Evolutionary conservation across 306 rosid genomes (phyloP).

Genomic region (Vicia sativa): DNA sequence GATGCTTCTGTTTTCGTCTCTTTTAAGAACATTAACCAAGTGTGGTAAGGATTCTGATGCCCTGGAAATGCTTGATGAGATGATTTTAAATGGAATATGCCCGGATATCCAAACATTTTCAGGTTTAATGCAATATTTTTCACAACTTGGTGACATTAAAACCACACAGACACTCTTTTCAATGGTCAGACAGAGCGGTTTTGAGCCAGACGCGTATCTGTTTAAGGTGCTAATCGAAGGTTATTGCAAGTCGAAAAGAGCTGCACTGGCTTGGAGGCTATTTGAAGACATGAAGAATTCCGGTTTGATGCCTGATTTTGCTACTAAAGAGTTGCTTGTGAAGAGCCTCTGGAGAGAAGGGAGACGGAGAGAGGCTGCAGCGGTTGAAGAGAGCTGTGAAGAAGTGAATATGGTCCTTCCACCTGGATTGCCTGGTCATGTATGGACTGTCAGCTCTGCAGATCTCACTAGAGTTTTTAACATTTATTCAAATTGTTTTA

Average conservation of each 20-base stretch:
- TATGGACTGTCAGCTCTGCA: slow-evolving; percentile 73
- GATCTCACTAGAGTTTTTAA: slow-evolving; percentile 63
- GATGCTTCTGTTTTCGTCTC: slow-evolving; percentile 78
- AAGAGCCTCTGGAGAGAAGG: slow-evolving; percentile 90
- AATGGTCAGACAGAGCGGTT: slow-evolving; percentile 70
- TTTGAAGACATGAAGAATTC: slow-evolving; percentile 72
- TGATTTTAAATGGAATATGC: slow-evolving; percentile 60
- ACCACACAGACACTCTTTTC: slow-evolving; percentile 71
- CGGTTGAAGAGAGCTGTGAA: slow-evolving; percentile 67
- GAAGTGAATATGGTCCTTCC: slow-evolving; percentile 57
- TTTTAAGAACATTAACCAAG: slow-evolving; percentile 68
- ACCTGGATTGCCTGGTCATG: slow-evolving; percentile 61
- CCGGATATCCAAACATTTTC: slow-evolving; percentile 83
- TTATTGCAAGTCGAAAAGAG: slow-evolving; percentile 76
- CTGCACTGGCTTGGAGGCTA: slow-evolving; percentile 70
- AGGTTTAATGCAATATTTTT: slow-evolving; percentile 73
- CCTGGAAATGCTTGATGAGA: slow-evolving; percentile 71
- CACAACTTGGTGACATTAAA: slow-evolving; percentile 62
- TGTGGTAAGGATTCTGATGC: slow-evolving; percentile 64
- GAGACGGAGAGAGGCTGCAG: slow-evolving; percentile 78
- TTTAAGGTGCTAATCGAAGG: slow-evolving; percentile 73
- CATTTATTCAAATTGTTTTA: slow-evolving; percentile 62
- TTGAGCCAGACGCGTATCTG: slow-evolving; percentile 69
- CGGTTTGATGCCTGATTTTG: slow-evolving; percentile 59
- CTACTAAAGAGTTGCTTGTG: slow-evolving; percentile 79